These are phyloP conservation scores for Apiospora hydei DNA, from an alignment of 2,329 filamentous ascomycete species.

Conservation along the genomic window DNA sequence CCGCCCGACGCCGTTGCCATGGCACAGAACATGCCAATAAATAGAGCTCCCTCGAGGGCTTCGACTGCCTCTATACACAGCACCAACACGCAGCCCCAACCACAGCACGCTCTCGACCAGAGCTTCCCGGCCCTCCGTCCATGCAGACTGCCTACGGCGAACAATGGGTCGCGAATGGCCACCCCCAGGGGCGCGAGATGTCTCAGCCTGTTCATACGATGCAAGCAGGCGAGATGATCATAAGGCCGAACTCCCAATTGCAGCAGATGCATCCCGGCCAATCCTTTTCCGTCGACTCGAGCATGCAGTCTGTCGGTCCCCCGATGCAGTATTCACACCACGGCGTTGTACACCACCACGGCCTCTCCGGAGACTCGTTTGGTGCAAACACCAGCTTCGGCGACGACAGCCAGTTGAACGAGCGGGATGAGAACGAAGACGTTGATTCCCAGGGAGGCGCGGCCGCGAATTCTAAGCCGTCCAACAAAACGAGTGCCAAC, in stretches of 20 bases:
- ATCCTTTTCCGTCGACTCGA: conserved; percentile 56
- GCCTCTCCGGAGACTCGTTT: conserved; percentile 62
- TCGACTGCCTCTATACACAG: conserved; percentile 66
- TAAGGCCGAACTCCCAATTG: conserved; percentile 64
- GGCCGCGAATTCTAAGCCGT: conserved; percentile 58
- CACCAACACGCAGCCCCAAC: conserved; percentile 53
- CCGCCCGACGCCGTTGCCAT: conserved; percentile 44
- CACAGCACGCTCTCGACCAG: conserved; percentile 51
- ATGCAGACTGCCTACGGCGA: conserved; percentile 50
- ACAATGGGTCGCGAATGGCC: conserved; percentile 58
- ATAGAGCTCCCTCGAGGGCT: conserved; percentile 61
- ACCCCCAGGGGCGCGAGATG: conserved; percentile 53
- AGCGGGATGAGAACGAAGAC: conserved; percentile 66
- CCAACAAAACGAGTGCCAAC: conserved; percentile 74
- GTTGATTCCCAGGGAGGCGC: conserved; percentile 58
- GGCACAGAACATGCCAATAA: conserved; percentile 50
- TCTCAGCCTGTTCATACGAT: conserved; percentile 49
- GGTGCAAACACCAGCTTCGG: conserved; percentile 60
- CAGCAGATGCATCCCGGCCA: conserved; percentile 62
- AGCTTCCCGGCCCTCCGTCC: conserved; percentile 43
- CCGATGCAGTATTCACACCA: conserved; percentile 54
- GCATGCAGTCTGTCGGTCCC: conserved; percentile 54
- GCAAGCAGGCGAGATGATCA: conserved; percentile 65
- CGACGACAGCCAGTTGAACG: conserved; percentile 67
- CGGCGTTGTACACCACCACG: conserved; percentile 52